Percentiles rank a stretch among this genome's conserved stretches.
phyloP scores from a whole-genome alignment of 257 asterid genomes.

The Solanum arcanum region DNA sequence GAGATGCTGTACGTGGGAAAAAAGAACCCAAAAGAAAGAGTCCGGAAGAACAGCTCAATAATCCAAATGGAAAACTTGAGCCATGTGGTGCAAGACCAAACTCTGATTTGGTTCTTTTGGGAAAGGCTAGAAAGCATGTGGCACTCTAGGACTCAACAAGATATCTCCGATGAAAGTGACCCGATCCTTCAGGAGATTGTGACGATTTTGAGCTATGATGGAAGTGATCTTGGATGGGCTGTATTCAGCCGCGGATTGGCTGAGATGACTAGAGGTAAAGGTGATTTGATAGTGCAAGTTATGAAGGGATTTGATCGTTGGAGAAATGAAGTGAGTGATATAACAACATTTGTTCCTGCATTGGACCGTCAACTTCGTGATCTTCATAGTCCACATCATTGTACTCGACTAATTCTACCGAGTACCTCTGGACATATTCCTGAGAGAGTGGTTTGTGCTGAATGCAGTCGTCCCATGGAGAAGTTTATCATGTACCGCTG shows the following conservation, averaged over 20 bases:
- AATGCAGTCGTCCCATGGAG: slow-evolving; percentile 69
- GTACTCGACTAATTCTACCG: slow-evolving; percentile 67
- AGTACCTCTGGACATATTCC: slow-evolving; percentile 49
- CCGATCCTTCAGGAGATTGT: slow-evolving; percentile 52
- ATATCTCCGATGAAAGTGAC: slow-evolving; percentile 44
- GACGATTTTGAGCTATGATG: slow-evolving; percentile 55
- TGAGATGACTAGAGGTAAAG: slow-evolving; percentile 48
- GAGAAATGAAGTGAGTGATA: slow-evolving; percentile 32
- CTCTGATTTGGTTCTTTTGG: slow-evolving; percentile 80
- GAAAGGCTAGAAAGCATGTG: slow-evolving; percentile 84
- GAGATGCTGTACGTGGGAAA: slow-evolving; percentile 88
- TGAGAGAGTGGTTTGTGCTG: slow-evolving; percentile 62
- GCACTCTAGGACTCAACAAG: slow-evolving; percentile 72
- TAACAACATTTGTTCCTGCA: slow-evolving; percentile 37
- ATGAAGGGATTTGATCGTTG: slow-evolving; percentile 27
- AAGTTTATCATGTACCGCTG: slow-evolving; percentile 76
- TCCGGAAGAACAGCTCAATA: slow-evolving; percentile 42
- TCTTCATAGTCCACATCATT: slow-evolving; percentile 56
- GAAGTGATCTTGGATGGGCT: slow-evolving; percentile 81
- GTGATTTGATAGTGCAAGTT: slow-evolving; percentile 26
- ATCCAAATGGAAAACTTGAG: slow-evolving; percentile 51
- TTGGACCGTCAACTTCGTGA: slow-evolving; percentile 29
- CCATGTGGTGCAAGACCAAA: slow-evolving; percentile 31
- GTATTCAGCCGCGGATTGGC: slow-evolving; percentile 44
- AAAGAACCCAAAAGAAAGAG: slow-evolving; percentile 54